Conservation (phyloP, 2,329 filamentous ascomycete genomes). For the Teratosphaeria destructans region DNA sequence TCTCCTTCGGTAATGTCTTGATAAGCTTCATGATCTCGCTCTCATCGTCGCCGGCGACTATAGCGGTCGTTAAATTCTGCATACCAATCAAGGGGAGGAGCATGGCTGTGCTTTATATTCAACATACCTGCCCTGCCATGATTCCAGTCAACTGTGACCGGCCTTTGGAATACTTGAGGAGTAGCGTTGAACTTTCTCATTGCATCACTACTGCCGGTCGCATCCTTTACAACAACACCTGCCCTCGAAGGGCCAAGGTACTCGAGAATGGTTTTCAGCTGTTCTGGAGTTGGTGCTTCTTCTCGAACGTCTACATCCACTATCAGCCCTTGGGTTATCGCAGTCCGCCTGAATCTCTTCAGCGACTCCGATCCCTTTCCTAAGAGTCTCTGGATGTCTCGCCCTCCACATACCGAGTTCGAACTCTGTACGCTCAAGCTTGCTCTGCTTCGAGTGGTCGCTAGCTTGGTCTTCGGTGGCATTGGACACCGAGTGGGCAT, state of each 20-base stretch:
- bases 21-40: slow-evolving; percentile 83
- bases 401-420: slow-evolving; percentile 46
- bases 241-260: slow-evolving; percentile 59
- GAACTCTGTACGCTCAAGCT: slow-evolving; percentile 58
- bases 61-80: background rate
- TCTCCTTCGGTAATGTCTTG: slow-evolving; percentile 40
- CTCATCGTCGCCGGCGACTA: slow-evolving; percentile 63
- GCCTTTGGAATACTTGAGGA: slow-evolving; percentile 58
- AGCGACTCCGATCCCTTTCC: background rate
- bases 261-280: slow-evolving; percentile 72
- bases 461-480: slow-evolving; percentile 67
- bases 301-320: slow-evolving; percentile 57
- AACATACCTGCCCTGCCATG: slow-evolving; percentile 63
- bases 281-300: slow-evolving; percentile 66
- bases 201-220: slow-evolving; percentile 64
- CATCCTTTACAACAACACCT: slow-evolving; percentile 61
- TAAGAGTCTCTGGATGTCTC: background rate
- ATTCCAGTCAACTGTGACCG: slow-evolving; percentile 88
- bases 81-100: background rate
- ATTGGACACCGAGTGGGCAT: slow-evolving; percentile 55
- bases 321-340: background rate
- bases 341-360: background rate
- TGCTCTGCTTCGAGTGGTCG: slow-evolving; percentile 51
- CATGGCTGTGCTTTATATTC: background rate
- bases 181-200: slow-evolving; percentile 66